Percentiles rank a stretch among this genome's conserved stretches.
phyloP scores from a whole-genome alignment of 805 yeast genomes.

The Aciculoconidium aculeatum region DNA sequence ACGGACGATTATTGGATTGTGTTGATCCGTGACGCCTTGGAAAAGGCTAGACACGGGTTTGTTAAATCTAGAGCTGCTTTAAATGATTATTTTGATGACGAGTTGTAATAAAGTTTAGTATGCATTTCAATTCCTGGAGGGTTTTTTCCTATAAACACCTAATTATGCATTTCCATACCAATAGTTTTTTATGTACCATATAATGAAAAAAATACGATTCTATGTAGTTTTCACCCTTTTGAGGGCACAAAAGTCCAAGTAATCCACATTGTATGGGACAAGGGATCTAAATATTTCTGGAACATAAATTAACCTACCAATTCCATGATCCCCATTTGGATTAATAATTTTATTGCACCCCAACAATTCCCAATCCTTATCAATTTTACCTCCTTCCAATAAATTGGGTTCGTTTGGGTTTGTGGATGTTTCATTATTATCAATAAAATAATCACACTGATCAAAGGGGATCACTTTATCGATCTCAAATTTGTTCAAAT shows the following conservation, averaged over 20 bases:
- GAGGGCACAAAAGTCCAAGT: constrained; percentile 48
- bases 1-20: constrained; percentile 33
- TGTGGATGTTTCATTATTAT: constrained; percentile 44
- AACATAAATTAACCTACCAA: constrained; percentile 49
- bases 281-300: constrained; percentile 29
- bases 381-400: constrained; percentile 12
- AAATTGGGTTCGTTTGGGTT: constrained; percentile 36
- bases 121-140: background rate
- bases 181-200: background rate
- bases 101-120: constrained; percentile 5
- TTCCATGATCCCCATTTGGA: constrained; percentile 48
- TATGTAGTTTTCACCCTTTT: constrained; percentile 12
- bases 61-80: constrained; percentile 45
- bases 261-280: constrained; percentile 32
- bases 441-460: constrained; percentile 67
- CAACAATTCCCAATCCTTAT: constrained; percentile 42
- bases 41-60: constrained; percentile 47
- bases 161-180: too few relatives aligned
- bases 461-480: constrained; percentile 46
- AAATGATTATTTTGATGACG: constrained; percentile 45
- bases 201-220: background rate
- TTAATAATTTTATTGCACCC: constrained; percentile 48
- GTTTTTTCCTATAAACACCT: too few relatives aligned
- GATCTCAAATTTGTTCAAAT: constrained; percentile 59
- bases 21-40: constrained; percentile 49